phyloP scores from a whole-genome alignment of 306 rosid genomes.

The Fragaria nilgerrensis region DNA sequence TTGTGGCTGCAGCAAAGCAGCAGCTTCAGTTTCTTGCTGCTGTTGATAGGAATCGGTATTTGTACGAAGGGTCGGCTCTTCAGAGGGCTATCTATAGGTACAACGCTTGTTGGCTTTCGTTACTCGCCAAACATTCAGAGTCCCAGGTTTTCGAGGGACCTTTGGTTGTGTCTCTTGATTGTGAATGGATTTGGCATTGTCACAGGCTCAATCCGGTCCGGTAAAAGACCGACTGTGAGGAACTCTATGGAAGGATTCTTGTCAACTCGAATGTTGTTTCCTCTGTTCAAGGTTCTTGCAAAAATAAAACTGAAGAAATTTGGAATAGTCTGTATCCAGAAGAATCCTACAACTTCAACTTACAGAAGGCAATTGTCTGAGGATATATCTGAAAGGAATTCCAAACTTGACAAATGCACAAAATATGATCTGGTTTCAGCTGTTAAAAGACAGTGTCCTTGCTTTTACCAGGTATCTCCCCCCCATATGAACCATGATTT shows the following conservation, averaged over 20 bases:
- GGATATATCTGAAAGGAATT: slow-evolving; percentile 37
- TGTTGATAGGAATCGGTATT: slow-evolving; percentile 71
- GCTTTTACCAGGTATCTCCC: slow-evolving; percentile 89
- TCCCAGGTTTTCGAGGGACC: slow-evolving; percentile 55
- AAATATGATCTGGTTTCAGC: slow-evolving; percentile 83
- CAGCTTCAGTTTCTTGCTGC: slow-evolving; percentile 85
- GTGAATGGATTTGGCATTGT: slow-evolving; percentile 99
- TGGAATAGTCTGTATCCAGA: slow-evolving; percentile 70
- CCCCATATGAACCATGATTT: slow-evolving; percentile 63
- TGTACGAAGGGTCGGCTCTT: slow-evolving; percentile 76
- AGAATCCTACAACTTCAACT: slow-evolving; percentile 64
- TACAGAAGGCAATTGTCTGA: slow-evolving; percentile 35
- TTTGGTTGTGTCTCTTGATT: slow-evolving; percentile 89
- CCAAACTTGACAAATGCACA: slow-evolving; percentile 52
- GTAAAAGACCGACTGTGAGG: slow-evolving; percentile 64
- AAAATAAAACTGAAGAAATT: slow-evolving; percentile 58
- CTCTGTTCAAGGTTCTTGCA: slow-evolving; percentile 51
- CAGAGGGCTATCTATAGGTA: slow-evolving; percentile 87
- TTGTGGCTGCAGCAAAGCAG: slow-evolving; percentile 59
- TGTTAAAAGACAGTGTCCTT: slow-evolving; percentile 79
- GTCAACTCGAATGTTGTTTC: slow-evolving; percentile 79
- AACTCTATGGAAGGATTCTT: slow-evolving; percentile 67
- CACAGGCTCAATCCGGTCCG: slow-evolving; percentile 92
- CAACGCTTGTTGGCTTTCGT: slow-evolving; percentile 94
- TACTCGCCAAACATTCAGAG: slow-evolving; percentile 73